Percentiles rank a stretch among this genome's conserved stretches.
These are phyloP conservation scores for Chlorociboria aeruginascens DNA, from an alignment of 495 filamentous ascomycete species.

Conservation along the genomic window DNA sequence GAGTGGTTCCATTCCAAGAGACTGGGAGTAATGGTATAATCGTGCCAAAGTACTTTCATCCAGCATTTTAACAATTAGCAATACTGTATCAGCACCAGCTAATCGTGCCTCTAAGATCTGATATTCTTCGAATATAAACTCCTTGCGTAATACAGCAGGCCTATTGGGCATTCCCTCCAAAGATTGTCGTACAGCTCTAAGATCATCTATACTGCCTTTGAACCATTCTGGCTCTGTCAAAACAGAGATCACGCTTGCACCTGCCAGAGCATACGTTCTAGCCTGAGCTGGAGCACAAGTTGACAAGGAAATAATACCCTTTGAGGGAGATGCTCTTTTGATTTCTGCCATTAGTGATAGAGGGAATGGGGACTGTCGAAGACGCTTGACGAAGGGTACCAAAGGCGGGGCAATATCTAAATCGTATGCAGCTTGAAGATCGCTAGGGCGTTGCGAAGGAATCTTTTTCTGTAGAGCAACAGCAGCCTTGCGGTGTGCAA, in stretches of 20 bases:
- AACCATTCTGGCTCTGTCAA: constrained; percentile 98
- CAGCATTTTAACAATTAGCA: constrained; percentile 98
- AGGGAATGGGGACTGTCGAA: constrained; percentile 69
- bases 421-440: constrained; percentile 80
- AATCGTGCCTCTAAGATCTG: constrained; percentile 93
- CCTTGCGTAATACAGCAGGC: constrained; percentile 85
- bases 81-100: constrained; percentile 87
- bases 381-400: constrained; percentile 64
- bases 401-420: constrained; percentile 77
- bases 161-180: constrained; percentile 83
- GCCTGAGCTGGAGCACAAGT: constrained; percentile 86
- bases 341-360: constrained; percentile 92
- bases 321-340: constrained; percentile 92
- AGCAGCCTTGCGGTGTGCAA: constrained; percentile 63
- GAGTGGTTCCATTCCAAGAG: constrained; percentile 92
- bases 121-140: constrained; percentile 97
- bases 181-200: constrained; percentile 77
- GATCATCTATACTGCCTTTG: constrained; percentile 91
- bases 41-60: constrained; percentile 58
- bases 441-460: constrained; percentile 68
- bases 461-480: constrained; percentile 78
- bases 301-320: constrained; percentile 80
- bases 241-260: constrained; percentile 92
- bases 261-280: constrained; percentile 81
- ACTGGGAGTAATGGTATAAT: constrained; percentile 78